These are phyloP conservation scores for Cupressus sempervirens DNA, from an alignment of 75 land plant genomes.

Conservation along the genomic window DNA sequence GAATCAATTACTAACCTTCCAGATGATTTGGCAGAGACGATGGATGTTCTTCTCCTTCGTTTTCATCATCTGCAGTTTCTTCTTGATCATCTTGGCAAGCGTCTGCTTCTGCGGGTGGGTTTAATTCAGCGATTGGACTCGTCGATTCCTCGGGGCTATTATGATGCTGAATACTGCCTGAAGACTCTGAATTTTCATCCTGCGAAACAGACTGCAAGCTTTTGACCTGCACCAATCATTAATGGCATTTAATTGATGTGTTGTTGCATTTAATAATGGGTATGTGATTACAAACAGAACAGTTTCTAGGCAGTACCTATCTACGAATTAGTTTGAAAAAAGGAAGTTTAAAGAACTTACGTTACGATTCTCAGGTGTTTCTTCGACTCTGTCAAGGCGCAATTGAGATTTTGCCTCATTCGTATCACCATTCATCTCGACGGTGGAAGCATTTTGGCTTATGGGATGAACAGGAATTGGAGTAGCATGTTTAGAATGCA, in stretches of 20 bases:
- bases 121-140: not conserved
- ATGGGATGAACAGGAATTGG: not conserved
- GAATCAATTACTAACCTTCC: not conserved
- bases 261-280: not conserved
- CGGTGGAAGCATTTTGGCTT: not conserved
- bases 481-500: not conserved
- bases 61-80: not conserved
- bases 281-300: not conserved
- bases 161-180: not conserved
- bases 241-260: not conserved
- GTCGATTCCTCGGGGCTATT: not conserved
- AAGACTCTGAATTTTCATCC: not conserved
- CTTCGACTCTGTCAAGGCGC: not conserved
- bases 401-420: not conserved
- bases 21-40: not conserved
- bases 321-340: no score
- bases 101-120: slow-evolving; percentile 1
- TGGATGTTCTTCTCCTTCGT: not conserved
- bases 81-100: not conserved
- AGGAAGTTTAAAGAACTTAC: not conserved
- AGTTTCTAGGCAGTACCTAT: no score
- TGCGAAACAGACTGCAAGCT: not conserved
- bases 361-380: not conserved
- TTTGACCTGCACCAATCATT: not conserved
- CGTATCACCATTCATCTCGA: not conserved